Evolutionary conservation across 352 stramenopile species (phyloP).

Genomic region (Phytophthora pisi): DNA sequence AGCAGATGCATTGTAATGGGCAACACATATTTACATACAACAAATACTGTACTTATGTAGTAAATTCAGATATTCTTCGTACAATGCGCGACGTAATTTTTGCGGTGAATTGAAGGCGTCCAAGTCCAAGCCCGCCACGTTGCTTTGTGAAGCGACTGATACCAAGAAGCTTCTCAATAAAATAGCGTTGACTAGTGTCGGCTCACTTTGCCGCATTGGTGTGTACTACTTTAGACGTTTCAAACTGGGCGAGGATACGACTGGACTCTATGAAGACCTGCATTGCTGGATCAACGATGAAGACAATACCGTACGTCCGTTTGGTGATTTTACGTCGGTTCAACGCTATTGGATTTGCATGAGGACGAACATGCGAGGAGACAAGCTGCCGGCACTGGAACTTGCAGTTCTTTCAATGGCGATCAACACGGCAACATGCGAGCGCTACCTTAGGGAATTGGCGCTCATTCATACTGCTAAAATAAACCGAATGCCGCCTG

Average conservation of each 20-base stretch:
- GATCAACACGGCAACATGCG: conserved; percentile 17
- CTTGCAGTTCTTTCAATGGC: conserved; percentile 10
- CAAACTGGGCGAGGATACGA: background rate
- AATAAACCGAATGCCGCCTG: conserved; percentile 11
- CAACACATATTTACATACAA: too few species aligned
- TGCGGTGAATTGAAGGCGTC: too few species aligned
- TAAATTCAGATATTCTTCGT: too few species aligned
- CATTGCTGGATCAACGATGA: conserved; percentile 2
- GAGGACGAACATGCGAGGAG: conserved; percentile 1
- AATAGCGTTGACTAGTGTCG: background rate
- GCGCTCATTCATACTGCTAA: conserved; percentile 21
- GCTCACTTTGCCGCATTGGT: conserved; percentile 16
- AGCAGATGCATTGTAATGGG: too few species aligned
- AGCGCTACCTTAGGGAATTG: conserved; percentile 25
- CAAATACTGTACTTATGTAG: too few species aligned
- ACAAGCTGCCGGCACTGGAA: conserved; percentile 8
- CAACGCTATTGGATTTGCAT: background rate
- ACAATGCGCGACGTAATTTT: too few species aligned
- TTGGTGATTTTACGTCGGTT: background rate
- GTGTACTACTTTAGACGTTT: conserved; percentile 14
- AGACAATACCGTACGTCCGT: background rate
- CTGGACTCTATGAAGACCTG: conserved; percentile 8
- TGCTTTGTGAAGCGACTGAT: too few species aligned
- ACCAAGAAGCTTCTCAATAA: conserved; percentile 6
- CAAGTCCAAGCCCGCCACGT: too few species aligned